phyloP scores from a whole-genome alignment of 2,329 filamentous ascomycete genomes.

The Arthroderma uncinatum region DNA sequence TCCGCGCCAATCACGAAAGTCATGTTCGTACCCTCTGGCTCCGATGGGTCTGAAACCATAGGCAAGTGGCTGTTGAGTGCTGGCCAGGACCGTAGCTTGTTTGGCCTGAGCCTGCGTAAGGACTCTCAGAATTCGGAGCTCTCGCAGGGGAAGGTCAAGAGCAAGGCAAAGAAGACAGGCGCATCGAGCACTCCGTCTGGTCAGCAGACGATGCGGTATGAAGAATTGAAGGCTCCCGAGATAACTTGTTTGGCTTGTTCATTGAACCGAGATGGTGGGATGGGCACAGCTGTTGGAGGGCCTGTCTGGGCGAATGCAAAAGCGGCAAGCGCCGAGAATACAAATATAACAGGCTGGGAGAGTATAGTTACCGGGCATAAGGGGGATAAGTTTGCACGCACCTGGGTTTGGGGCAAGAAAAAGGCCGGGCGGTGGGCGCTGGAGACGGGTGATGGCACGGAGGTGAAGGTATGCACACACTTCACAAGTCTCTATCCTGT shows the following conservation, averaged over 20 bases:
- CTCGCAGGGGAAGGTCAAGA: conserved; percentile 78
- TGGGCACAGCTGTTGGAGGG: conserved; percentile 69
- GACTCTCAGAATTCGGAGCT: conserved; percentile 91
- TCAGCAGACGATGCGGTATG: conserved; percentile 17
- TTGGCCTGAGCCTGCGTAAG: conserved; percentile 89
- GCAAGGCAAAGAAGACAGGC: conserved; percentile 66
- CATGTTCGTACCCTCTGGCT: conserved; percentile 74
- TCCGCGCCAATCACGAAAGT: conserved; percentile 74
- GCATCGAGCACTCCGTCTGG: conserved; percentile 13
- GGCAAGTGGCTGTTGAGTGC: conserved; percentile 93
- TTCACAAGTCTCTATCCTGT: neutral
- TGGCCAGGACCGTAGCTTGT: conserved; percentile 79
- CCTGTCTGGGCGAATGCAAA: conserved; percentile 73
- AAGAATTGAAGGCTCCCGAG: conserved; percentile 69
- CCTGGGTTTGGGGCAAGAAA: conserved; percentile 97
- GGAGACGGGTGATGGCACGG: conserved; percentile 68
- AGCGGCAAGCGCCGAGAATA: conserved; percentile 55
- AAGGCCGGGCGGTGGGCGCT: conserved; percentile 88
- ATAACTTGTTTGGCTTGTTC: conserved; percentile 88
- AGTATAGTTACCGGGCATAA: conserved; percentile 89
- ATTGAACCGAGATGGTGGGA: conserved; percentile 86
- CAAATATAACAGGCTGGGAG: conserved; percentile 85
- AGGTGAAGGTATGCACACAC: conserved; percentile 47
- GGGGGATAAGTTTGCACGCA: conserved; percentile 71
- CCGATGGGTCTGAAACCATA: conserved; percentile 74